Evolutionary conservation across 2,329 filamentous ascomycete genomes (phyloP).

Genomic region (Penicillium oxalicum): DNA sequence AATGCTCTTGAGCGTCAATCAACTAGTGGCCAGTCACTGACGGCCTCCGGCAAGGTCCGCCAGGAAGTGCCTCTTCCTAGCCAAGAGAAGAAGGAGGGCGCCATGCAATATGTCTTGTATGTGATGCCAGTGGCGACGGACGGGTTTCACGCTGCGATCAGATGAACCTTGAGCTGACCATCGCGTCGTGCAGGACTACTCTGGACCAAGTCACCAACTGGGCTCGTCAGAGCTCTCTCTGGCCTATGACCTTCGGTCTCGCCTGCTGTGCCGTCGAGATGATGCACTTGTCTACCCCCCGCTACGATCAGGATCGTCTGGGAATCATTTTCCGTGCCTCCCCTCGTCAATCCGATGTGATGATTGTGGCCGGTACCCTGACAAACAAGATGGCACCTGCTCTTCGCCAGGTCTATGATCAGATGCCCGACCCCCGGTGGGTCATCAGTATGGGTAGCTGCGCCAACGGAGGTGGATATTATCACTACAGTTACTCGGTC

Average conservation of each 20-base stretch:
- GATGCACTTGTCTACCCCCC: slow-evolving; percentile 88
- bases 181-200: slow-evolving; percentile 30
- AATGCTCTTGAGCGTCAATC: slow-evolving; percentile 37
- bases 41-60: slow-evolving; percentile 40
- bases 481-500: slow-evolving; percentile 80
- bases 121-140: slow-evolving; percentile 11
- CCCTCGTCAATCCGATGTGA: slow-evolving; percentile 78
- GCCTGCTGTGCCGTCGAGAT: slow-evolving; percentile 89
- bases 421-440: slow-evolving; percentile 92
- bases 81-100: slow-evolving; percentile 47
- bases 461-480: slow-evolving; percentile 81
- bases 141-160: too few relatives aligned
- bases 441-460: slow-evolving; percentile 81
- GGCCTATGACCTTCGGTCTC: slow-evolving; percentile 89
- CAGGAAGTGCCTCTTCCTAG: slow-evolving; percentile 45
- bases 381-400: slow-evolving; percentile 94
- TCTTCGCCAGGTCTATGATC: slow-evolving; percentile 82
- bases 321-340: slow-evolving; percentile 86
- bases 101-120: slow-evolving; percentile 48
- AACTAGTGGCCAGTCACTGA: slow-evolving; percentile 30
- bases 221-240: slow-evolving; percentile 79
- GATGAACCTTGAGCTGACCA: not conserved
- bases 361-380: slow-evolving; percentile 84
- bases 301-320: slow-evolving; percentile 82
- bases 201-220: slow-evolving; percentile 76